Evolutionary conservation across 2,329 filamentous ascomycete species (phyloP).

Genomic region (Trichoderma sp.): DNA sequence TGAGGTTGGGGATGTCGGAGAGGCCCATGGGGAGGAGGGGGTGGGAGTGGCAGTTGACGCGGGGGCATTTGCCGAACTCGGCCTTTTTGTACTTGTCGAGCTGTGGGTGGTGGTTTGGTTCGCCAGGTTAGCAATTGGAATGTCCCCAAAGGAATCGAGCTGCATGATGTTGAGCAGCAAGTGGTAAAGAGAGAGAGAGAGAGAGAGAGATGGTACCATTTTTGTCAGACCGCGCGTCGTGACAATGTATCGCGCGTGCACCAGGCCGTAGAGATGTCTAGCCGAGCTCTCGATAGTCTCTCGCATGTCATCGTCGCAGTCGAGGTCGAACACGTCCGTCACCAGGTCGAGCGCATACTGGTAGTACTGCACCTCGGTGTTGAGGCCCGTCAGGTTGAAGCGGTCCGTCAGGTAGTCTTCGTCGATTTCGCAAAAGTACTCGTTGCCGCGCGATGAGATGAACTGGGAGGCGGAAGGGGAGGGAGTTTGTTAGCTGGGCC

Average conservation of each 20-base stretch:
- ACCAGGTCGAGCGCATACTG: constrained; percentile 97
- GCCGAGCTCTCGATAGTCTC: constrained; percentile 98
- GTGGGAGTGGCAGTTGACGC: constrained; percentile 91
- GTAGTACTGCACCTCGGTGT: constrained; percentile 97
- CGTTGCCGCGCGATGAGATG: constrained; percentile 94
- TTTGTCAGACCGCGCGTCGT: constrained; percentile 92
- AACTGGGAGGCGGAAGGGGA: constrained; percentile 63
- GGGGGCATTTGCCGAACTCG: constrained; percentile 97
- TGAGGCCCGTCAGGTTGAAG: constrained; percentile 96
- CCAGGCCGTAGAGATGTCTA: constrained; percentile 89
- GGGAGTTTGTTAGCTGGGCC: constrained; percentile 5
- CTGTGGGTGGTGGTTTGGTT: constrained; percentile 49
- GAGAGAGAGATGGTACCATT: constrained; percentile 67
- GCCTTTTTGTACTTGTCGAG: constrained; percentile 98
- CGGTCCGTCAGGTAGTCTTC: constrained; percentile 98
- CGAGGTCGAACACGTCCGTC: constrained; percentile 97
- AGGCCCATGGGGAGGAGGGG: constrained; percentile 93
- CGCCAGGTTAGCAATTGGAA: neutral
- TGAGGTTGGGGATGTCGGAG: constrained; percentile 82
- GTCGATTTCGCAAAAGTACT: constrained; percentile 99
- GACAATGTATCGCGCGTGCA: constrained; percentile 95
- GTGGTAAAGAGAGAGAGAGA: neutral
- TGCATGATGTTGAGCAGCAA: neutral
- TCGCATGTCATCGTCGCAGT: constrained; percentile 97
- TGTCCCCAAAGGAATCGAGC: no score